These are phyloP conservation scores for Pleoardoris graminearum DNA, from an alignment of 2,329 filamentous ascomycete species.

Conservation along the genomic window DNA sequence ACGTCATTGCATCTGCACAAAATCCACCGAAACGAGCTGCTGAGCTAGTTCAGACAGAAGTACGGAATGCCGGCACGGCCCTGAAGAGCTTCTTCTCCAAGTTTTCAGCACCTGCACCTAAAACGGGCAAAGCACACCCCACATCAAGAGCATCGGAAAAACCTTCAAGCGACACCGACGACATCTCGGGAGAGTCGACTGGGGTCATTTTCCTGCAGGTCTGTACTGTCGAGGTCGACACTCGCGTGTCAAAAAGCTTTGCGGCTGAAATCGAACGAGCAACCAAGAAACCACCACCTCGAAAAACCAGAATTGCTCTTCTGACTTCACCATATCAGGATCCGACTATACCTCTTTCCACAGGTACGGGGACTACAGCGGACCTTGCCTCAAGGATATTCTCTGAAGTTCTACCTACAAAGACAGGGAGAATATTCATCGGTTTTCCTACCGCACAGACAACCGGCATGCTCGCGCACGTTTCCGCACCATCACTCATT, in stretches of 20 bases:
- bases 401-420: slow-evolving; percentile 83
- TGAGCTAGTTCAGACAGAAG: slow-evolving; percentile 40
- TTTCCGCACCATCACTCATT: slow-evolving; percentile 94
- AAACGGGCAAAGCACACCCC: slow-evolving; percentile 21
- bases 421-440: slow-evolving; percentile 91
- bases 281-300: slow-evolving; percentile 95
- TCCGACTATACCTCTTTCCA: slow-evolving; percentile 64
- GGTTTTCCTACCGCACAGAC: slow-evolving; percentile 98
- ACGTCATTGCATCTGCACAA: slow-evolving; percentile 80
- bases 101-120: slow-evolving; percentile 32
- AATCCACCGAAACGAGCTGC: slow-evolving; percentile 49
- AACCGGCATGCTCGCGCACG: slow-evolving; percentile 88
- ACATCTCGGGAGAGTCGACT: slow-evolving; percentile 70
- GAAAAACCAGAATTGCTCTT: slow-evolving; percentile 80
- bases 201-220: slow-evolving; percentile 88
- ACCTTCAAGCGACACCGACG: slow-evolving; percentile 53
- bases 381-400: slow-evolving; percentile 77
- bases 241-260: slow-evolving; percentile 72
- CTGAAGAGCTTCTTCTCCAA: slow-evolving; percentile 48
- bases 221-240: slow-evolving; percentile 80
- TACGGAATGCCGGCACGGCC: slow-evolving; percentile 40
- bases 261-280: slow-evolving; percentile 88
- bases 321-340: slow-evolving; percentile 91
- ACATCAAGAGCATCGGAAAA: background rate
- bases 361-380: slow-evolving; percentile 52